Base-by-base conservation (phyloP, 179 eudicot genomes). In the Gypsophila paniculata region DNA sequence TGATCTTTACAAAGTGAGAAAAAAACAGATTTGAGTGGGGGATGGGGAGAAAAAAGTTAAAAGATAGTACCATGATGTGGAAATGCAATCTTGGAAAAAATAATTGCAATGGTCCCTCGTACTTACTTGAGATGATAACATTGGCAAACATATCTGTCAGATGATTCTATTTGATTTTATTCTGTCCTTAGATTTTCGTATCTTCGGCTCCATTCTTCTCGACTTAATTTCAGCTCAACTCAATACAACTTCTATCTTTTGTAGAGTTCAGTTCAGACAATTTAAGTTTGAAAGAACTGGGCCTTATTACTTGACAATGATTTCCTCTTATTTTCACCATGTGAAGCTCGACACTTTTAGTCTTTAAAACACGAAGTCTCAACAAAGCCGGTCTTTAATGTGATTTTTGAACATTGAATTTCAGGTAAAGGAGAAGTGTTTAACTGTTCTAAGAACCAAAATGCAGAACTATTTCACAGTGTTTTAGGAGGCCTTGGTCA, bases 401-500 rank as follows among this genome's bases (percentile, higher is more conserved):
- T 29, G 1, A 4, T 29, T 29, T 4, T 25, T 77, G 21, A 38
- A 69, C 59, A 36, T 25, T 54, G 32, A 66, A 42, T 63, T 12
- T 79, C 89, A 89, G 94, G 94, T 60, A 87, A 82, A 71, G 94
- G 94, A 60, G 89, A 87, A 54, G 69, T 81, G 21, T 18, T 85
- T 4, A 80, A 38, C 53, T 89, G 94, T 75, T 87, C 94, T 29
- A 78, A 79, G 78, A 78, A 84, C 71, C 81, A 85, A 71, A 87
- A 89, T 73, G 74, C 85, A 15, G 89, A 89, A 77, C 88, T 87
- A 59, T 89, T 89, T 72, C 77, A 85, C 68, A 78, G 81, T 70
- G 91, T 89, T 65, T 86, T 89, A 1, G 94, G 94, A 71, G 94
- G 94, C 65, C 87, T 89, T 61, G 94, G 95, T 5, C 95, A 89